Evolutionary conservation across 2,329 filamentous ascomycete species (phyloP), one percentile per base, ranked within the genome.

Genomic region (Pseudomassariella vexata): DNA sequence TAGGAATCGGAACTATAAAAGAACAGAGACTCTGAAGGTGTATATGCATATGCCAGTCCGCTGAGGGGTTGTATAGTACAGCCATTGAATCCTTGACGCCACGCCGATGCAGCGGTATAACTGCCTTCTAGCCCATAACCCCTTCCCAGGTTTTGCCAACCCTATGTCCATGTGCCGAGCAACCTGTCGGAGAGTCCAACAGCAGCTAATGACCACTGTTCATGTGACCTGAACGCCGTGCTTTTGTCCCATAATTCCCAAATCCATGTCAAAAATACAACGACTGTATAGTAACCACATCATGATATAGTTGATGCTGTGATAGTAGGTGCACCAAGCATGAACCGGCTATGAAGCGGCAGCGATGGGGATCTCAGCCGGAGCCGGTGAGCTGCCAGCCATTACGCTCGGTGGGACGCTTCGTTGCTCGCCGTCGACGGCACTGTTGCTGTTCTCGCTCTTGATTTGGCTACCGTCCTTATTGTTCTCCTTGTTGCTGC

Each of bases 401-500:
- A 65, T 55, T 9, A 72, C 45, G 44, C 70, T 76, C 7, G 68
- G 60, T 4, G 60, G 52, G 9, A 55, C 56, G 45, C 68, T 74
- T 34, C 57, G 63, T 60, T 73, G 73, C 47, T 78, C 74, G 17
- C 66, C 62, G 25, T 73, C 73, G 30, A 41, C 57, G 10, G 57
- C 51, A 16, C 50, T 58, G 37, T 43, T 47, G 39, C 50, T 59
- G 39, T 54, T 55, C 26, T 62, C 65, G 49, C 69, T 72, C 53
- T 70, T 70, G 38, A 57, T 53, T 36, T 66, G 65, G 35, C 56
- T 59, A 21, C 56, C 65, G 30, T 82, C 81, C 43, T 76, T 75
- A 48, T 77, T 74, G 51, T 78, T 77, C 53, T 82, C 73, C 54
- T 85, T 79, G 49, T 68, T 73, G 60, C 73, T 78, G 48, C 67